These are phyloP conservation scores for Rhizoclosmatium globosum DNA, from an alignment of 192 early-diverging fungal genomes.

Conservation along the genomic window DNA sequence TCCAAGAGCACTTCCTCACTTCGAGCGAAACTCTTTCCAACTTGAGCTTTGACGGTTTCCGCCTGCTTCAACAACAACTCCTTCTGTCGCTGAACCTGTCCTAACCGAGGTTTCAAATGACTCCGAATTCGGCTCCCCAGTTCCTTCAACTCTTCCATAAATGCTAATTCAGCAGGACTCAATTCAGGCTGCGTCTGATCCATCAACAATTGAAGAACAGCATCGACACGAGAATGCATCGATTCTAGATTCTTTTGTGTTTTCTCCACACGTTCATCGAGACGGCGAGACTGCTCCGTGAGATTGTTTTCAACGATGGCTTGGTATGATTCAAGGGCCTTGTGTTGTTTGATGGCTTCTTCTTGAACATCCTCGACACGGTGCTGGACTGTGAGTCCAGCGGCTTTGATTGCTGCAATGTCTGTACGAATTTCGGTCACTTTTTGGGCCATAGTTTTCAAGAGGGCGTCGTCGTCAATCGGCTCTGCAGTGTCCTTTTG, in stretches of 20 bases:
- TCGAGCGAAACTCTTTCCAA: not conserved
- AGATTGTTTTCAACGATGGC: not conserved
- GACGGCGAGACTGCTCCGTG: not conserved
- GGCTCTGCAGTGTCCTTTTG: not conserved
- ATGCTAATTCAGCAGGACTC: conserved; percentile 21
- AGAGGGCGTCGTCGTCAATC: conserved; percentile 3
- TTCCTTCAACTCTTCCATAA: conserved; percentile 29
- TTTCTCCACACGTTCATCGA: not conserved
- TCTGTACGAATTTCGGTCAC: not conserved
- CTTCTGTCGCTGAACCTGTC: conserved; percentile 30
- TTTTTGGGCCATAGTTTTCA: conserved; percentile 20
- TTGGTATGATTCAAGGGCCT: conserved; percentile 3
- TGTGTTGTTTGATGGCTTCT: conserved; percentile 18
- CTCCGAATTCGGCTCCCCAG: conserved; percentile 29
- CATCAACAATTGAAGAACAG: conserved; percentile 24
- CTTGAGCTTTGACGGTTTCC: not conserved
- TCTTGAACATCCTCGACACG: conserved; percentile 32
- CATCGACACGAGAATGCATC: conserved; percentile 17
- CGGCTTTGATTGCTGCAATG: conserved; percentile 8
- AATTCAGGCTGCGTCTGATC: conserved; percentile 18
- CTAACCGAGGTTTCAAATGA: conserved; percentile 31
- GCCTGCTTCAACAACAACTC: conserved; percentile 24
- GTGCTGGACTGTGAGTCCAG: not conserved
- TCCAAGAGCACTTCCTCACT: not conserved
- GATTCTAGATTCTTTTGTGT: not conserved